These are phyloP conservation scores for Trichosporon inkin DNA, from an alignment of 1,284 basidiomycete species.

Conservation along the genomic window DNA sequence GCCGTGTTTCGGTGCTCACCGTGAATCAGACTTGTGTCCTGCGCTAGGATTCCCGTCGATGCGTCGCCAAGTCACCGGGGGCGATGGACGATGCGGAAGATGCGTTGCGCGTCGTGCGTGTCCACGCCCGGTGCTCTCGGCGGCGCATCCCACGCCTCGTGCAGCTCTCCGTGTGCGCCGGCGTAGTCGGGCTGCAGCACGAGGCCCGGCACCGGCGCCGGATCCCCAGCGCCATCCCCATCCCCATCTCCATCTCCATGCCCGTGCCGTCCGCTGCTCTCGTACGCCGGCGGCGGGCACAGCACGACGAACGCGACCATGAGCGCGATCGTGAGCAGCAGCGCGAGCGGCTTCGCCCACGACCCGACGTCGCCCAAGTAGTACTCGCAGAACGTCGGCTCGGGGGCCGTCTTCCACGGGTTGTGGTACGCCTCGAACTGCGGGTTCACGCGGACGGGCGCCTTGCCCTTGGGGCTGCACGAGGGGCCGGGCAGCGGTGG, in stretches of 20 bases:
- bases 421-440: conserved; percentile 6
- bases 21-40: not conserved
- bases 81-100: not conserved
- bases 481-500: not conserved
- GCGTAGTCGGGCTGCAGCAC: not conserved
- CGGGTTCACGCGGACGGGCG: not conserved
- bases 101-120: not conserved
- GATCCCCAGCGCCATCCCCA: no score
- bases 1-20: no score
- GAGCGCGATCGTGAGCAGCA: not conserved
- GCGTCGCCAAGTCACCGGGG: not conserved
- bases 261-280: not conserved
- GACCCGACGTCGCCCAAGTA: not conserved
- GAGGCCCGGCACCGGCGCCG: not conserved
- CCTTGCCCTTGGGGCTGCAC: not conserved
- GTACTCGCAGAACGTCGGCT: not conserved
- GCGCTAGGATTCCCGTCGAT: no score
- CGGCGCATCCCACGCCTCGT: not conserved
- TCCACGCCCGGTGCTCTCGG: not conserved
- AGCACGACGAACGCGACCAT: not conserved
- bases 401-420: not conserved
- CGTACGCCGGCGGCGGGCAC: not conserved
- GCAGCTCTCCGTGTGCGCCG: not conserved
- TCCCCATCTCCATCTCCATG: no score
- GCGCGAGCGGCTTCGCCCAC: not conserved